Conservation (phyloP, 1,139 yeast species). For the Sugiyamaella novakii region DNA sequence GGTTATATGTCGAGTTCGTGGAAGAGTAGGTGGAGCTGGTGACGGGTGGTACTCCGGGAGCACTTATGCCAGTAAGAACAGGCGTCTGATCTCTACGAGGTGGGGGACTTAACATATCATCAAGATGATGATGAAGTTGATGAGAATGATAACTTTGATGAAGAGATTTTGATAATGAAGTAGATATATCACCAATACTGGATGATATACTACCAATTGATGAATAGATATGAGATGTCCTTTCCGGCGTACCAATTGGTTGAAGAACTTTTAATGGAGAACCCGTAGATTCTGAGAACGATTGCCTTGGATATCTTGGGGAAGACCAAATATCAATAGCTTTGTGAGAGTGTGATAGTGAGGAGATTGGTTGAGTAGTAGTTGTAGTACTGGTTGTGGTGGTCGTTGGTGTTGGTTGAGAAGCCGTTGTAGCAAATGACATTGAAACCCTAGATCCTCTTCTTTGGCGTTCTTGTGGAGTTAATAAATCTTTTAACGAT, state of each 20-base stretch:
- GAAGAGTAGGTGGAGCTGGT: neutral
- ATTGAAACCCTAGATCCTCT: conserved; percentile 54
- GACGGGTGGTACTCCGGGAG: conserved; percentile 1
- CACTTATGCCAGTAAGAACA: neutral
- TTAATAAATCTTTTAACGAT: conserved; percentile 67
- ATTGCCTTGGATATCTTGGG: conserved; percentile 21
- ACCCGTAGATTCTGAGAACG: conserved; percentile 20
- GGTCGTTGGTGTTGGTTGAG: neutral
- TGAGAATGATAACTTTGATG: conserved; percentile 8
- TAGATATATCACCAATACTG: conserved; percentile 4
- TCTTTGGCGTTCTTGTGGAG: conserved; percentile 74
- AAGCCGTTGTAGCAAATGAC: neutral
- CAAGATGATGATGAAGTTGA: conserved; percentile 1
- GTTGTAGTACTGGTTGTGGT: conserved; percentile 5
- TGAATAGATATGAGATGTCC: conserved; percentile 14
- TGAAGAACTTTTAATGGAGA: conserved; percentile 17
- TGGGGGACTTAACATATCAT: conserved; percentile 17
- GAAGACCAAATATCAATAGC: conserved; percentile 20
- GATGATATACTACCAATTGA: conserved; percentile 7
- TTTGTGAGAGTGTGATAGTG: conserved; percentile 10
- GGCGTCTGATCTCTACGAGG: conserved; percentile 13
- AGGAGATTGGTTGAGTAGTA: conserved; percentile 9
- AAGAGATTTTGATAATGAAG: conserved; percentile 9
- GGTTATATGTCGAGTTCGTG: neutral
- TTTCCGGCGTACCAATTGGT: conserved; percentile 28